These are phyloP conservation scores for Volutella citrinella DNA, from an alignment of 2,329 filamentous ascomycete species.

Conservation along the genomic window DNA sequence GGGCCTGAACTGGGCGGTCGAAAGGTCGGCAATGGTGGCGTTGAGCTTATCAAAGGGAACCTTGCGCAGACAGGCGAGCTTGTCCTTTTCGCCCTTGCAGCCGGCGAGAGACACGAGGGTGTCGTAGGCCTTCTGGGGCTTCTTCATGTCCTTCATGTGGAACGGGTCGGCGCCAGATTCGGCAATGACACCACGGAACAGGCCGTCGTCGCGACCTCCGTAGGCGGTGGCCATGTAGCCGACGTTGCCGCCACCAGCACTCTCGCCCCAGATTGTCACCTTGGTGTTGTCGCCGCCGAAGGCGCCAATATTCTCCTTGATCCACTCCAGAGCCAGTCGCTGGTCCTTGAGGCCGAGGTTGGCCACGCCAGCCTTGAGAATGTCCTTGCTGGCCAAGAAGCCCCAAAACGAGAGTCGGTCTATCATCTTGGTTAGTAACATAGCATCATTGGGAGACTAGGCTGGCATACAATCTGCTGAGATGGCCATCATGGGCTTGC, in stretches of 20 bases:
- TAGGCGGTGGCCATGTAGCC: slow-evolving; percentile 49
- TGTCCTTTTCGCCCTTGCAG: slow-evolving; percentile 20
- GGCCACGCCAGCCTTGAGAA: slow-evolving; percentile 27
- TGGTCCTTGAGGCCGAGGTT: slow-evolving; percentile 53
- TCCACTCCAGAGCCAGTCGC: slow-evolving; percentile 45
- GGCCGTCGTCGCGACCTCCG: slow-evolving; percentile 48
- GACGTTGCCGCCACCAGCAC: slow-evolving; percentile 48
- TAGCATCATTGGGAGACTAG: fast-evolving
- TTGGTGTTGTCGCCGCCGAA: slow-evolving; percentile 45
- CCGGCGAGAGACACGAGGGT: slow-evolving; percentile 21
- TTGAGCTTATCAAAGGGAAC: slow-evolving; percentile 20
- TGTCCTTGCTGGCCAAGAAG: slow-evolving; percentile 44
- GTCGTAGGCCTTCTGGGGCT: slow-evolving; percentile 14
- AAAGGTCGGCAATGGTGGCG: slow-evolving; percentile 11
- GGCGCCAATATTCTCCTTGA: slow-evolving; percentile 40
- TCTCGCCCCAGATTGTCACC: slow-evolving; percentile 44
- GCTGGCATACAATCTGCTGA: slow-evolving; percentile 16
- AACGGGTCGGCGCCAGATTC: slow-evolving; percentile 41
- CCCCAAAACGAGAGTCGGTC: slow-evolving; percentile 33
- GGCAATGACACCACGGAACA: slow-evolving; percentile 53
- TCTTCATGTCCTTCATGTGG: slow-evolving; percentile 8
- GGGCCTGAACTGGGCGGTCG: slow-evolving; percentile 13
- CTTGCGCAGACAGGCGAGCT: slow-evolving; percentile 28
- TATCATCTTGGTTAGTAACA: background rate
- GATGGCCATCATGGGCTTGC: slow-evolving; percentile 19